Evolutionary conservation across 164 flowering plant species (phyloP), one percentile per base, ranked within the genome.

Genomic region (Saururus chinensis): DNA sequence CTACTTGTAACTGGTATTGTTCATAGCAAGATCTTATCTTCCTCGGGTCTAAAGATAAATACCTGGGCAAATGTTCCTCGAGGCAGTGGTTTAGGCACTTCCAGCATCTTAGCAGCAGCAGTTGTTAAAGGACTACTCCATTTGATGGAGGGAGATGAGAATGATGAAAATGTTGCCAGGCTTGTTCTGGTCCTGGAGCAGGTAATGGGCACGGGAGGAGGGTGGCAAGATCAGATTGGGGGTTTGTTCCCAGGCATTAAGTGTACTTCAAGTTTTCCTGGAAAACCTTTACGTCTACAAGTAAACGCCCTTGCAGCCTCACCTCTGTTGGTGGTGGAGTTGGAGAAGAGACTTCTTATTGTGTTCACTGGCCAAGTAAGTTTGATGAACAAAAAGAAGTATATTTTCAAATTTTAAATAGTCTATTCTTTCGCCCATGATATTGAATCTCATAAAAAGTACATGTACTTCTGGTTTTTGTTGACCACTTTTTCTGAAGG

Each of bases 201-300:
- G 79, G 83, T 95, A 71, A 95, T 95, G 99, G 99, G 99, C 30
- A 95, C 97, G 4, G 98, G 99, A 59, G 99, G 97, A 61, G 99
- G 99, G 56, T 95, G 99, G 99, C 99, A 95, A 77, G 99, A 95
- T 76, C 99, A 95, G 71, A 84, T 95, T 68, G 99, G 99, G 53
- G 99, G 99, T 59, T 71, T 91, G 40, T 95, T 89, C 67, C 90
- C 98, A 13, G 98, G 98, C 59, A 91, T 95, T 52, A 95, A 95
- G 73, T 84, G 83, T 63, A 89, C 98, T 19, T 53, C 86, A 40
- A 91, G 99, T 73, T 86, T 84, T 68, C 99, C 99, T 51, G 98
- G 98, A 73, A 71, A 87, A 41, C 97, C 98, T 23, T 75, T 95
- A 78, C 78, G 89, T 53, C 90, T 95, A 57, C 92, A 87, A 68